A percentile compares a stretch with the other conserved stretches of the same genome.
phyloP scores from a whole-genome alignment of 352 stramenopile species.

The Phytophthora constricta region DNA sequence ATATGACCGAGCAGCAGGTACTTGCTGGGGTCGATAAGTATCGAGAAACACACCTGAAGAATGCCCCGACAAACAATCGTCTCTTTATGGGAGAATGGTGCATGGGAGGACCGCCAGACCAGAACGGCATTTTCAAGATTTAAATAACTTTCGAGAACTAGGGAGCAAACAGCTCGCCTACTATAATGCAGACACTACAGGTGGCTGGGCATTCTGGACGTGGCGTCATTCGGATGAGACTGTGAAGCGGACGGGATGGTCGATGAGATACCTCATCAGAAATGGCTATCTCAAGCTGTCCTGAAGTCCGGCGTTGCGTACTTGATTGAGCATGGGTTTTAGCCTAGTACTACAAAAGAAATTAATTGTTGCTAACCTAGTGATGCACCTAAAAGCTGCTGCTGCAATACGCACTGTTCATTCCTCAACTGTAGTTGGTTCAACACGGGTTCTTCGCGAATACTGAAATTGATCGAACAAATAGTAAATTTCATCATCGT shows the following conservation, averaged over 20 bases:
- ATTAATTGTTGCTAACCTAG: too few relatives aligned
- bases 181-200: constrained; percentile 23
- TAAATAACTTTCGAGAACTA: constrained; percentile 38
- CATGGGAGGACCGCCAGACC: constrained; percentile 37
- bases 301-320: too few relatives aligned
- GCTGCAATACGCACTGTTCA: too few relatives aligned
- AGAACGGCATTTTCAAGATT: constrained; percentile 41
- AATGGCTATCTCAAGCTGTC: constrained; percentile 27
- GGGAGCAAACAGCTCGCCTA: constrained; percentile 39
- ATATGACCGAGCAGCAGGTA: constrained; percentile 28
- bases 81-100: constrained; percentile 68
- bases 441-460: too few relatives aligned
- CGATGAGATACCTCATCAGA: constrained; percentile 38
- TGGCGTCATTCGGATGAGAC: constrained; percentile 55
- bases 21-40: constrained; percentile 35
- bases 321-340: too few relatives aligned
- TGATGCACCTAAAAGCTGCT: too few relatives aligned
- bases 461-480: too few relatives aligned
- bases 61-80: constrained; percentile 1
- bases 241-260: constrained; percentile 48
- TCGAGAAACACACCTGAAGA: constrained; percentile 18
- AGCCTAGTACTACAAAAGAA: too few relatives aligned
- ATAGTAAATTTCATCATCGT: too few relatives aligned
- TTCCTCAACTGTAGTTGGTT: too few relatives aligned
- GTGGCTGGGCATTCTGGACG: constrained; percentile 59